phyloP scores from a whole-genome alignment of 202 grass and related monocot species.

The Schoenoplectus tabernaemontani region DNA sequence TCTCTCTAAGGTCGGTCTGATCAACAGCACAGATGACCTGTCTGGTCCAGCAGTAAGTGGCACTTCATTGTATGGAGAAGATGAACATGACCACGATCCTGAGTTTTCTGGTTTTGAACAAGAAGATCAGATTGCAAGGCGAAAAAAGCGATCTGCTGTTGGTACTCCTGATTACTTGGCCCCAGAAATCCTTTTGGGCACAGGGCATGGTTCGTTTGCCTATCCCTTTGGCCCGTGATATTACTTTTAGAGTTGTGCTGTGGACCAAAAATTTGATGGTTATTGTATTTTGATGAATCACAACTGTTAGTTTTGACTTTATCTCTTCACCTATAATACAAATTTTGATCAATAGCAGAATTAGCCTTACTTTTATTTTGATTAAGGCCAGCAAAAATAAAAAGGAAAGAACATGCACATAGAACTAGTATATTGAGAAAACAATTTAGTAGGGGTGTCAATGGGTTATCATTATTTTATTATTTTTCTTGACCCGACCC shows the following conservation, averaged over 20 bases:
- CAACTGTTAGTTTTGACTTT: too few species aligned
- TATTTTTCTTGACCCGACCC: too few species aligned
- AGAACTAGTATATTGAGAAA: neutral
- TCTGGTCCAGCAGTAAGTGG: constrained; percentile 86
- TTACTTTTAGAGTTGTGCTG: too few species aligned
- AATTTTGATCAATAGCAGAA: too few species aligned
- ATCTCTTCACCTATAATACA: too few species aligned
- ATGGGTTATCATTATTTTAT: too few species aligned
- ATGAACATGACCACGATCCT: constrained; percentile 57
- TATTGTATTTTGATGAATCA: too few species aligned
- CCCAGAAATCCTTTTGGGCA: constrained; percentile 98
- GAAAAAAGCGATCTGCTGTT: constrained; percentile 94
- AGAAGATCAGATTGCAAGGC: constrained; percentile 63
- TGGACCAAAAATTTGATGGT: too few species aligned
- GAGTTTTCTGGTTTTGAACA: constrained; percentile 46
- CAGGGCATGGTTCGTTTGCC: constrained; percentile 70
- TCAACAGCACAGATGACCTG: constrained; percentile 97
- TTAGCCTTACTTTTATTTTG: constrained; percentile 21
- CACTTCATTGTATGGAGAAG: constrained; percentile 84
- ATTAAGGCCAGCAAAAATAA: neutral
- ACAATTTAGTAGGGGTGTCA: too few species aligned
- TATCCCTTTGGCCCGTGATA: neutral
- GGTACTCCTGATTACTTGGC: constrained; percentile 99
- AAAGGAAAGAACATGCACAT: neutral
- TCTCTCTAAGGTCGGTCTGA: constrained; percentile 97